Evolutionary conservation across 2,329 filamentous ascomycete species (phyloP).

Genomic region (Arthrobotrys pseudoclavata): DNA sequence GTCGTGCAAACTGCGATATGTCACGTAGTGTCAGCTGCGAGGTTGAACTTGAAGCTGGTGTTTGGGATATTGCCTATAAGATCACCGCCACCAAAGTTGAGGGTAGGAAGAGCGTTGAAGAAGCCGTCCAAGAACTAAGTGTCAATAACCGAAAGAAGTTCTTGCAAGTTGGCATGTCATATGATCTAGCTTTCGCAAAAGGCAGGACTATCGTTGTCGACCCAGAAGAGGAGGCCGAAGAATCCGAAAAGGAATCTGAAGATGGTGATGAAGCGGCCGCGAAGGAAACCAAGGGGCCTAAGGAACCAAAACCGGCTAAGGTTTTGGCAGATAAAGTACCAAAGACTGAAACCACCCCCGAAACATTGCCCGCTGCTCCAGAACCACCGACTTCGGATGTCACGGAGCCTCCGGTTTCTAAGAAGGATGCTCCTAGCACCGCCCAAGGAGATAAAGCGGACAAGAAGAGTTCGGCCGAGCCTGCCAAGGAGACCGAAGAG

Average conservation of each 20-base stretch:
- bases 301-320: slow-evolving; percentile 61
- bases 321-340: slow-evolving; percentile 61
- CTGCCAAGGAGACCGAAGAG: slow-evolving; percentile 19
- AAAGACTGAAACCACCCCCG: slow-evolving; percentile 26
- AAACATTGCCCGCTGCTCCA: slow-evolving; percentile 22
- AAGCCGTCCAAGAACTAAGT: slow-evolving; percentile 74
- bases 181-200: slow-evolving; percentile 79
- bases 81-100: slow-evolving; percentile 74
- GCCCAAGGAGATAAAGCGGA: slow-evolving; percentile 17
- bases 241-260: slow-evolving; percentile 68
- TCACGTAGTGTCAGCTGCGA: slow-evolving; percentile 82
- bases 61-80: slow-evolving; percentile 81
- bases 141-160: slow-evolving; percentile 77
- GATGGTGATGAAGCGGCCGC: slow-evolving; percentile 66
- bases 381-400: slow-evolving; percentile 39
- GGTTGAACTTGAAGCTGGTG: slow-evolving; percentile 79
- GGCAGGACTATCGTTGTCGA: slow-evolving; percentile 68
- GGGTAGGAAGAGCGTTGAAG: slow-evolving; percentile 73
- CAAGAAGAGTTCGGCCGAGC: slow-evolving; percentile 4
- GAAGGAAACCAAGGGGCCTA: slow-evolving; percentile 32
- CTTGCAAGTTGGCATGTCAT: slow-evolving; percentile 76
- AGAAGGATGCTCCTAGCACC: slow-evolving; percentile 9
- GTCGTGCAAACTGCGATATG: slow-evolving; percentile 68
- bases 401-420: slow-evolving; percentile 30
- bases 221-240: slow-evolving; percentile 65